A percentile compares a stretch with the other conserved stretches of the same genome.
phyloP scores from a whole-genome alignment of 75 land plant genomes.

The Cryptomeria japonica region DNA sequence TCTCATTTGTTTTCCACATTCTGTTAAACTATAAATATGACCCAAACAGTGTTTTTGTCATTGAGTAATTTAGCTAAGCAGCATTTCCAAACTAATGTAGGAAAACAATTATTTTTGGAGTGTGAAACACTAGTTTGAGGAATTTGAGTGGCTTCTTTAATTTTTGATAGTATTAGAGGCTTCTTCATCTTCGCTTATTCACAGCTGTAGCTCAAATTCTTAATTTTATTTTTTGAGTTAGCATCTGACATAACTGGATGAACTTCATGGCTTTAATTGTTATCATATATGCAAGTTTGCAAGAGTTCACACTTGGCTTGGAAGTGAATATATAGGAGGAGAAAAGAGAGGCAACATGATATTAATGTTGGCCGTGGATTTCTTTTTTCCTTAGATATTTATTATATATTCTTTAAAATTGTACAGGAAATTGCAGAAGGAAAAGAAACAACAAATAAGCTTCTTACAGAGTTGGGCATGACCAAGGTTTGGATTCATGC shows the following conservation, averaged over 20 bases:
- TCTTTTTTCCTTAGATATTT: not conserved
- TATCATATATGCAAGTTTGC: not conserved
- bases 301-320: not conserved
- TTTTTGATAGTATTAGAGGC: not conserved
- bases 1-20: not conserved
- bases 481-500: conserved; percentile 18
- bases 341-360: not conserved
- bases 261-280: not conserved
- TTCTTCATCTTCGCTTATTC: not conserved
- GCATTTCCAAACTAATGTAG: too few species aligned
- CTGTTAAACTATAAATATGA: not conserved
- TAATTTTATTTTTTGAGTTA: not conserved
- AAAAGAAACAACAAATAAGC: conserved; percentile 16
- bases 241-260: not conserved
- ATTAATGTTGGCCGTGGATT: not conserved
- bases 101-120: not conserved
- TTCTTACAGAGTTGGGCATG: conserved; percentile 26
- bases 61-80: not conserved
- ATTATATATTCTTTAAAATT: not conserved
- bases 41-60: not conserved
- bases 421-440: conserved; percentile 32
- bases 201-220: not conserved
- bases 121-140: not conserved
- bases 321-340: not conserved
- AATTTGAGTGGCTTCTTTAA: not conserved